A percentile compares a stretch with the other conserved stretches of the same genome.
These are phyloP conservation scores for Penicillium paneum DNA, from an alignment of 2,329 filamentous ascomycete species.

Conservation along the genomic window DNA sequence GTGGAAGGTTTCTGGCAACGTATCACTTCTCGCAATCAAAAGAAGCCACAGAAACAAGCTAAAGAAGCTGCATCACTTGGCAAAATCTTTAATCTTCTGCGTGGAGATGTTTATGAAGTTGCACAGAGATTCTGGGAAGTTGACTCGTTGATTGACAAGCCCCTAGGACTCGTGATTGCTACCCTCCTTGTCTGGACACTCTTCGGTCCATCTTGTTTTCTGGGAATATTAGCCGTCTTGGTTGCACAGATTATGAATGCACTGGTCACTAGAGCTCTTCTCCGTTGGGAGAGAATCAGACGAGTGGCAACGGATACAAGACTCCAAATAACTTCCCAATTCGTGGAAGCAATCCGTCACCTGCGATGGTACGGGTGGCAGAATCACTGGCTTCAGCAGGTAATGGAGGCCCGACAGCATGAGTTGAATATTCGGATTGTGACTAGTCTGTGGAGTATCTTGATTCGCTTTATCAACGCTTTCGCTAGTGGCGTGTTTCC, in stretches of 20 bases:
- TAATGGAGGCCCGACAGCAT: constrained; percentile 64
- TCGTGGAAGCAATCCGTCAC: constrained; percentile 80
- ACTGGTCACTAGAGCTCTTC: constrained; percentile 61
- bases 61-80: constrained; percentile 73
- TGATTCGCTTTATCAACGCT: constrained; percentile 67
- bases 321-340: constrained; percentile 77
- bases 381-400: constrained; percentile 66
- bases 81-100: constrained; percentile 85
- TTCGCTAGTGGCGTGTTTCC: constrained; percentile 73
- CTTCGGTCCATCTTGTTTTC: constrained; percentile 73
- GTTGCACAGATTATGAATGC: constrained; percentile 68
- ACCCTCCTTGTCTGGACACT: constrained; percentile 71
- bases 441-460: constrained; percentile 59
- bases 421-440: constrained; percentile 66
- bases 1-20: constrained; percentile 29
- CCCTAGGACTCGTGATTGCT: constrained; percentile 71
- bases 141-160: constrained; percentile 69
- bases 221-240: constrained; percentile 68
- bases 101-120: constrained; percentile 48
- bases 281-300: constrained; percentile 68
- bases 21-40: constrained; percentile 23
- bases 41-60: constrained; percentile 27
- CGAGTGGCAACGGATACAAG: constrained; percentile 72
- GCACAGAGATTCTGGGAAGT: constrained; percentile 76
- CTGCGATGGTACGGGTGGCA: constrained; percentile 82